phyloP scores from a whole-genome alignment of 148 eudicot species.

The Rhododendron ferrugineum region DNA sequence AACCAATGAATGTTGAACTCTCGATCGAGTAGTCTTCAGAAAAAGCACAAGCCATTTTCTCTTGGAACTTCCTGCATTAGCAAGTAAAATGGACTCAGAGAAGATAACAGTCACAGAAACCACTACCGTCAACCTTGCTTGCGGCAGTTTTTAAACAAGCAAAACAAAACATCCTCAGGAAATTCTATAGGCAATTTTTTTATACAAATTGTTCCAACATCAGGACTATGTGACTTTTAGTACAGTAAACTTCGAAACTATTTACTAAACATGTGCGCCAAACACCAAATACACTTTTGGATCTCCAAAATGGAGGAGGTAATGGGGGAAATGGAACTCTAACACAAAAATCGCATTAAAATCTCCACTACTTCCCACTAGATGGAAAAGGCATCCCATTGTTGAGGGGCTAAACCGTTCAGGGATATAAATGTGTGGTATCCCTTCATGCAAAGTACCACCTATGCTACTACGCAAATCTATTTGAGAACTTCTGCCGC shows the following conservation, averaged over 20 bases:
- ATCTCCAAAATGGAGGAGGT: background rate
- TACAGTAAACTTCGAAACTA: background rate
- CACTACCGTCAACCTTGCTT: background rate
- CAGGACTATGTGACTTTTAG: background rate
- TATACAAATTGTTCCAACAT: background rate
- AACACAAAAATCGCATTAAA: background rate
- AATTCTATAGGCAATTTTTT: background rate
- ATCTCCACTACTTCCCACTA: background rate
- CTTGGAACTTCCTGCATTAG: slow-evolving; percentile 57
- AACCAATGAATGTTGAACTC: slow-evolving; percentile 1
- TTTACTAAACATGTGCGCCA: background rate
- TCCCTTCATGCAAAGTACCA: background rate
- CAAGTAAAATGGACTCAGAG: background rate
- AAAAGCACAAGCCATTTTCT: slow-evolving; percentile 14
- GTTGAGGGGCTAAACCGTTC: background rate
- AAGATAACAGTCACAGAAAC: background rate
- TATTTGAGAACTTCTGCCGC: background rate
- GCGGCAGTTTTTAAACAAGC: background rate
- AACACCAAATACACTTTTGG: background rate
- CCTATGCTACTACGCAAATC: no score
- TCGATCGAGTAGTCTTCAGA: slow-evolving; percentile 15
- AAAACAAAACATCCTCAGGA: background rate
- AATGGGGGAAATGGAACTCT: background rate
- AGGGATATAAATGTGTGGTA: background rate
- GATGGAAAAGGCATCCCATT: background rate